phyloP scores from a whole-genome alignment of 345 rosid genomes.

The Pugionium dolabratum region DNA sequence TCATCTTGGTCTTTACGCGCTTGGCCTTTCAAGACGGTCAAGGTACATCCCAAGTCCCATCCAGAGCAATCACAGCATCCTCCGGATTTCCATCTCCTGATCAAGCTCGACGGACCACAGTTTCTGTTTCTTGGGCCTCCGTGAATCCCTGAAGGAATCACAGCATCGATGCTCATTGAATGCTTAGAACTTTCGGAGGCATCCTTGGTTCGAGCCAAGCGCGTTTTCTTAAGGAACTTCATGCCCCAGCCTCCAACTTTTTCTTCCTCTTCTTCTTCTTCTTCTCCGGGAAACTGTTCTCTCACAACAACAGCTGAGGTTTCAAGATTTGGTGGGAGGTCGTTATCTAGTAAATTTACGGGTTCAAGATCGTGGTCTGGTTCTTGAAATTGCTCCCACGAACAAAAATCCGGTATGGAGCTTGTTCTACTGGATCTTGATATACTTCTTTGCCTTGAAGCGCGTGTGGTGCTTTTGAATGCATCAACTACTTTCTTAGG shows the following conservation, averaged over 20 bases:
- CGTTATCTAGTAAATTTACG: constrained; percentile 44
- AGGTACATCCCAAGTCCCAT: constrained; percentile 91
- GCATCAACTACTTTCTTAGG: constrained; percentile 66
- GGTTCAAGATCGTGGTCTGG: constrained; percentile 43
- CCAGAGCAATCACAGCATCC: constrained; percentile 96
- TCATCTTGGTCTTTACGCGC: constrained; percentile 44
- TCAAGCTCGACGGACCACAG: constrained; percentile 73
- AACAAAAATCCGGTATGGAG: constrained; percentile 48
- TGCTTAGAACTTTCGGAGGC: constrained; percentile 30
- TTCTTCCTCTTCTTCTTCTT: constrained; percentile 15
- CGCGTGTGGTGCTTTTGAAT: constrained; percentile 46
- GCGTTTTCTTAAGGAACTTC: constrained; percentile 69
- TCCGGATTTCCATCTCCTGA: constrained; percentile 86
- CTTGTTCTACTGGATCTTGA: constrained; percentile 60
- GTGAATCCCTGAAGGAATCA: constrained; percentile 87
- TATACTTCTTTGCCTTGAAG: constrained; percentile 59
- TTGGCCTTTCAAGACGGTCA: constrained; percentile 54
- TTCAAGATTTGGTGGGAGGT: constrained; percentile 71
- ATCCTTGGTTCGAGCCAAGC: constrained; percentile 37
- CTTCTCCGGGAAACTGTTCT: constrained; percentile 47
- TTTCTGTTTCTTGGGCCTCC: constrained; percentile 73
- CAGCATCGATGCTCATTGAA: constrained; percentile 59
- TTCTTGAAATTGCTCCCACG: constrained; percentile 54
- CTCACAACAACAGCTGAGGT: constrained; percentile 73
- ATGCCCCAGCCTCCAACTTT: constrained; percentile 88